phyloP scores from a whole-genome alignment of 192 early-diverging fungal genomes.

The Linnemannia schmuckeri region DNA sequence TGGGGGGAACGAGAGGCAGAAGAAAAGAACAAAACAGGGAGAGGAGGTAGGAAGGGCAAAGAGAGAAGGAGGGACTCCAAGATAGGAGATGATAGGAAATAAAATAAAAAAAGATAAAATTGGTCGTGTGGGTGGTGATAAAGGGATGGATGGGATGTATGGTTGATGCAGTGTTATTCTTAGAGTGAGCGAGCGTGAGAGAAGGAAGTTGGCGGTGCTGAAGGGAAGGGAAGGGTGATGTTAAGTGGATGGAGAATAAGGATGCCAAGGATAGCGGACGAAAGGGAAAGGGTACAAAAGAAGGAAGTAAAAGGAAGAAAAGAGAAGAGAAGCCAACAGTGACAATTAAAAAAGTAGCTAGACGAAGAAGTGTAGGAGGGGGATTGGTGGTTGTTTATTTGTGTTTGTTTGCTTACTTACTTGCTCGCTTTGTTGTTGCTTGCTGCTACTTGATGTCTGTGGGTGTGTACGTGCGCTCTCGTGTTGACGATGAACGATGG shows the following conservation, averaged over 20 bases:
- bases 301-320: not conserved
- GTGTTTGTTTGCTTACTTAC: not conserved
- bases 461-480: not conserved
- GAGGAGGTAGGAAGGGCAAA: not conserved
- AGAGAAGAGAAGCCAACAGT: not conserved
- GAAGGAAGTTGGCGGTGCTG: not conserved
- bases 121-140: not conserved
- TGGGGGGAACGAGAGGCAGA: not conserved
- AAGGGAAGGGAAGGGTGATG: not conserved
- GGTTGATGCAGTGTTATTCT: not conserved
- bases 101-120: not conserved
- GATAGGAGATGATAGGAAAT: not conserved
- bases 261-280: not conserved
- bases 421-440: not conserved
- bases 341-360: not conserved
- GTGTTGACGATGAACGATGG: not conserved
- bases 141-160: not conserved
- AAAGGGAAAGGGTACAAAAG: not conserved
- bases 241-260: not conserved
- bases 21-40: not conserved
- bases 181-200: not conserved
- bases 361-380: not conserved
- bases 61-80: not conserved
- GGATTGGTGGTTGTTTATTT: not conserved
- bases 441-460: not conserved